Base-by-base conservation (phyloP, 2,329 filamentous ascomycete genomes). In the Hypoxylon sp. region DNA sequence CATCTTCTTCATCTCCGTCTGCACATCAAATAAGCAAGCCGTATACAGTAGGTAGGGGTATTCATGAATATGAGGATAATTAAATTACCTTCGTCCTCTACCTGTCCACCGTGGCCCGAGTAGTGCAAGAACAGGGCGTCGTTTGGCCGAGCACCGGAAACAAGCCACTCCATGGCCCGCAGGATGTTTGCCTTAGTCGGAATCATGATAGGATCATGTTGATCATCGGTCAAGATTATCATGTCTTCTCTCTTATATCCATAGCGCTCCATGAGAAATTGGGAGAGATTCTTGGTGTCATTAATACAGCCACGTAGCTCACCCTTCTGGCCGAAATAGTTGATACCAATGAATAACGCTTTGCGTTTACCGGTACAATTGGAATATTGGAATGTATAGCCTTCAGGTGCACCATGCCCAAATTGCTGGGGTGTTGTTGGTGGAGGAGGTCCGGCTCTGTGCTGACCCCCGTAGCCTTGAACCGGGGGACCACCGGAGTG, bases 291-390 rank as follows among this genome's bases (percentile, higher is more conserved):
- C 81, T 91, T 89, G 35, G 92, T 90, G 78, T 94, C 92, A 80
- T 94, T 94, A 85, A 94, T 93, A 80, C 92, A 94, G 47, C 92
- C 92, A 66, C 89, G 85, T 59, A 94, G 86, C 83, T 93, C 90
- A 53, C 88, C 91, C 22, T 89, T 81, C 76, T 92, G 90, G 58
- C 89, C 88, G 74, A 93, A 91, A 83, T 94, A 94, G 84, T 94
- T 94, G 84, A 94, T 93, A 58, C 92, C 92, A 70, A 94, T 92
- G 62, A 94, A 82, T 62, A 94, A 82, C 6, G 92, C 92, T 82
- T 93, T 93, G 75, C 91, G 86, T 71, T 86, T 87, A 58, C 92
- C 92, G 5, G 88, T 90, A 78, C 92, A 94, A 77, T 90, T 89
- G 63, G 90, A 92, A 83, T 93, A 93, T 80, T 93, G 90, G 82